These are phyloP conservation scores for Coelastrella sp. DNA, from an alignment of 139 green algal genomes.

Conservation along the genomic window DNA sequence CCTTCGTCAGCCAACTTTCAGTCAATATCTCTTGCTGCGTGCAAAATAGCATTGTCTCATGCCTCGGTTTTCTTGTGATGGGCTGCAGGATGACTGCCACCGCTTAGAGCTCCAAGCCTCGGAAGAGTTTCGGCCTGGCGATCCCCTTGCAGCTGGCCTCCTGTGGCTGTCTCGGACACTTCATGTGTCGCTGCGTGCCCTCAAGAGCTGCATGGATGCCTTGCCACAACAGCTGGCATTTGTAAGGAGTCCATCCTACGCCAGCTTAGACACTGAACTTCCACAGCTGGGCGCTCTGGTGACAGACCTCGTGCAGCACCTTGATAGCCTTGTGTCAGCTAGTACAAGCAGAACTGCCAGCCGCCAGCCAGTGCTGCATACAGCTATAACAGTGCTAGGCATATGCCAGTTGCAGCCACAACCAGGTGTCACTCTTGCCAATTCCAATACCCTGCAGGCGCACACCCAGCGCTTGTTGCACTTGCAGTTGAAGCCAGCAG, in stretches of 20 bases:
- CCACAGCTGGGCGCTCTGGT: not conserved
- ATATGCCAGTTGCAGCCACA: conserved; percentile 8
- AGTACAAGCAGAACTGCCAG: not conserved
- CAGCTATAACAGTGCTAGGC: not conserved
- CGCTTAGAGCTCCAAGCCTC: not conserved
- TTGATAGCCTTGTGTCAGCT: not conserved
- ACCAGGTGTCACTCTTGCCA: not conserved
- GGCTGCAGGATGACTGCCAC: conserved; percentile 16
- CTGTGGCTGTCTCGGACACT: not conserved
- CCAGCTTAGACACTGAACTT: not conserved
- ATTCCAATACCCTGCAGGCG: not conserved
- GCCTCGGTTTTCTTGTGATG: too few relatives aligned
- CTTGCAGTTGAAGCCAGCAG: conserved; percentile 1
- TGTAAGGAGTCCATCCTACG: not conserved
- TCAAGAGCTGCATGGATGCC: conserved; percentile 2
- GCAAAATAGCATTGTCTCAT: too few relatives aligned
- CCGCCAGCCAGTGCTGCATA: not conserved
- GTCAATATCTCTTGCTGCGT: too few relatives aligned
- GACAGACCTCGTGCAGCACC: not conserved
- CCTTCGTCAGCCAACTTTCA: too few relatives aligned
- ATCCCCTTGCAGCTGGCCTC: not conserved
- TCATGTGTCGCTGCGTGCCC: not conserved
- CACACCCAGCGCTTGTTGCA: not conserved
- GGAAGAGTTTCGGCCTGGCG: conserved; percentile 18
- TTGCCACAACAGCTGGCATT: conserved; percentile 9